Percentiles rank a stretch among this genome's conserved stretches.
These are phyloP conservation scores for Lipomyces anomalus DNA, from an alignment of 805 yeast species.

Conservation along the genomic window DNA sequence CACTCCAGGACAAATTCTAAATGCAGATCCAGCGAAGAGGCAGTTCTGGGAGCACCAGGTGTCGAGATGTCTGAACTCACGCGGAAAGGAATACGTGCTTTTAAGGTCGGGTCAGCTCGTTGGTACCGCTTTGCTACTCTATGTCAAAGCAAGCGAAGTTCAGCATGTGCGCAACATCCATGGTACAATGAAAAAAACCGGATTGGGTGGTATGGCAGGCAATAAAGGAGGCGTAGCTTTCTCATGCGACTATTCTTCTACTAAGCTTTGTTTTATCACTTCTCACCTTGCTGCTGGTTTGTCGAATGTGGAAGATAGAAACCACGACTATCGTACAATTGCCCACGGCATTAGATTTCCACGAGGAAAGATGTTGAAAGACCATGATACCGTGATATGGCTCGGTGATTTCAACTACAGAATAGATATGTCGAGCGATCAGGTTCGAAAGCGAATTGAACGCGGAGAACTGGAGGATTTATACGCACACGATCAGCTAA, in stretches of 20 bases:
- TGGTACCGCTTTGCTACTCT: slow-evolving; percentile 73
- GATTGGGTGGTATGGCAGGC: slow-evolving; percentile 94
- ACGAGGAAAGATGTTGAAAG: slow-evolving; percentile 66
- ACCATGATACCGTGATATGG: slow-evolving; percentile 89
- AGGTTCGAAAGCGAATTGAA: slow-evolving; percentile 54
- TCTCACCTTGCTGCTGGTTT: slow-evolving; percentile 94
- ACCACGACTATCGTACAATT: slow-evolving; percentile 73
- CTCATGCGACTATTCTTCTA: slow-evolving; percentile 72
- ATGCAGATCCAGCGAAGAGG: slow-evolving; percentile 75
- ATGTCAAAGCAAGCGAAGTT: slow-evolving; percentile 56
- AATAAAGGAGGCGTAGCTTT: slow-evolving; percentile 96
- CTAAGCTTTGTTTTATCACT: slow-evolving; percentile 77
- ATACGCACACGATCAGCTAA: slow-evolving; percentile 71
- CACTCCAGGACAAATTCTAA: slow-evolving; percentile 83
- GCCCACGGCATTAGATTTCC: slow-evolving; percentile 71
- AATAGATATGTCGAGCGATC: slow-evolving; percentile 63
- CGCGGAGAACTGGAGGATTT: slow-evolving; percentile 45
- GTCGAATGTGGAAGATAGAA: slow-evolving; percentile 73
- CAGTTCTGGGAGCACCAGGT: slow-evolving; percentile 73
- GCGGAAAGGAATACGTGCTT: slow-evolving; percentile 53
- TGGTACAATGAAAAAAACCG: slow-evolving; percentile 93
- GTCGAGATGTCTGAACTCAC: slow-evolving; percentile 53
- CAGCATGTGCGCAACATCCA: slow-evolving; percentile 70
- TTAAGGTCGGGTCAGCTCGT: slow-evolving; percentile 86
- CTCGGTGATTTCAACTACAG: slow-evolving; percentile 92